Evolutionary conservation across 2,329 filamentous ascomycete species (phyloP).

Genomic region (Diaporthe sp.): DNA sequence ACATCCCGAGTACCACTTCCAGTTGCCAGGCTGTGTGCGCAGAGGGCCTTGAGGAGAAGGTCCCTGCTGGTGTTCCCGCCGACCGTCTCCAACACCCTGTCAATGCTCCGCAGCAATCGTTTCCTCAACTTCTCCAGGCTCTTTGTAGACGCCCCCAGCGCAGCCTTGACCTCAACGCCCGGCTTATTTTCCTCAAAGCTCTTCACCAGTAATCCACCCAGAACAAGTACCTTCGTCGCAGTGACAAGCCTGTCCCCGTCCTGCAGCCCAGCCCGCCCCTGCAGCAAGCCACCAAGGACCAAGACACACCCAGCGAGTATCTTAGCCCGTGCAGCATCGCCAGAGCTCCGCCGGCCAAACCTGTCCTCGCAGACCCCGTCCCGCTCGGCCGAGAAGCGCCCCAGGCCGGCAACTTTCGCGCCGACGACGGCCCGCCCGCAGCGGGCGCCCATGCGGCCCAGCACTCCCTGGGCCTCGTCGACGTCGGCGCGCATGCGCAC

Average conservation of each 20-base stretch:
- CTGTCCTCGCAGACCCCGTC: constrained; percentile 46
- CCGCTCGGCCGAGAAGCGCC: constrained; percentile 55
- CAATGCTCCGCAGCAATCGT: constrained; percentile 76
- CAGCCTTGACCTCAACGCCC: constrained; percentile 51
- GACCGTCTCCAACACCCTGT: constrained; percentile 76
- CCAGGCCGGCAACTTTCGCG: constrained; percentile 72
- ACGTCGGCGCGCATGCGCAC: constrained; percentile 89
- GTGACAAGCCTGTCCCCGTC: constrained; percentile 66
- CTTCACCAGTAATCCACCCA: constrained; percentile 82
- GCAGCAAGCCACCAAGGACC: constrained; percentile 63
- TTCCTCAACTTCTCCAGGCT: constrained; percentile 73
- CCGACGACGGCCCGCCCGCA: constrained; percentile 82
- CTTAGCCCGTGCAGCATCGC: constrained; percentile 58
- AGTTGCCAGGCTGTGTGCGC: constrained; percentile 85
- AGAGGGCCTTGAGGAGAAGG: constrained; percentile 79
- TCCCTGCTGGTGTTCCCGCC: constrained; percentile 63
- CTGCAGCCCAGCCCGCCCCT: constrained; percentile 51
- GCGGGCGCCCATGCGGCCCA: constrained; percentile 79
- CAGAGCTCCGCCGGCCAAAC: constrained; percentile 46
- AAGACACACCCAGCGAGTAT: constrained; percentile 67
- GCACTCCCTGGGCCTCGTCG: constrained; percentile 77
- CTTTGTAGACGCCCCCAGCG: constrained; percentile 73
- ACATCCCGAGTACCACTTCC: constrained; percentile 86
- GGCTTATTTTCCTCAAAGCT: constrained; percentile 69
- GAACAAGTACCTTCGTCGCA: constrained; percentile 79